phyloP scores from a whole-genome alignment of 2,329 filamentous ascomycete genomes.

The Dactylellina haptotyla region DNA sequence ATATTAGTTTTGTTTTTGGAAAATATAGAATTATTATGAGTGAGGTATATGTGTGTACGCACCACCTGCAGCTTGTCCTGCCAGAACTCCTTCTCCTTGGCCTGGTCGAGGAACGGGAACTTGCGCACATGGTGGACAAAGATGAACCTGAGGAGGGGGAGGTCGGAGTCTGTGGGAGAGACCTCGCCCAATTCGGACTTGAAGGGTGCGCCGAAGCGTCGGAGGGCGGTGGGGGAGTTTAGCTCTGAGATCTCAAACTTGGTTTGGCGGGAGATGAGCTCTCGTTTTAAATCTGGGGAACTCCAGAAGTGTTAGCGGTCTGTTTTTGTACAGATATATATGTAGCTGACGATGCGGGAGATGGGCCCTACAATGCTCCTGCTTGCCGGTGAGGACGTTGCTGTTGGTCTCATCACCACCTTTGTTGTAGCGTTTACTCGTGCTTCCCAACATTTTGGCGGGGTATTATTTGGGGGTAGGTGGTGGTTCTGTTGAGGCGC shows the following conservation, averaged over 20 bases:
- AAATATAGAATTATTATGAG: constrained; percentile 11
- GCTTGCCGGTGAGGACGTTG: constrained; percentile 84
- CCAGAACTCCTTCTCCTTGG: constrained; percentile 99
- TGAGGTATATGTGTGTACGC: constrained; percentile 53
- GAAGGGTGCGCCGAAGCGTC: constrained; percentile 95
- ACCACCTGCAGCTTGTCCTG: constrained; percentile 96
- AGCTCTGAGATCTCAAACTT: constrained; percentile 90
- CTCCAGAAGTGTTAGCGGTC: constrained; percentile 8
- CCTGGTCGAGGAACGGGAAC: constrained; percentile 96
- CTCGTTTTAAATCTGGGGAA: constrained; percentile 84
- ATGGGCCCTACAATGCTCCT: constrained; percentile 86
- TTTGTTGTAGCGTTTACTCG: constrained; percentile 46
- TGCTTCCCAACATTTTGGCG: constrained; percentile 26
- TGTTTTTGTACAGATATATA: constrained; percentile 37
- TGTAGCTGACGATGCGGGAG: neutral
- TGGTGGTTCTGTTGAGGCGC: constrained; percentile 9
- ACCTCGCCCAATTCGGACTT: constrained; percentile 92
- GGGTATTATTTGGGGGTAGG: neutral
- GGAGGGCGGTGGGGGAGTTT: constrained; percentile 91
- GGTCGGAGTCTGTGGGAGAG: constrained; percentile 88
- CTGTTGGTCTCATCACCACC: constrained; percentile 59
- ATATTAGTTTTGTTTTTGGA: constrained; percentile 19
- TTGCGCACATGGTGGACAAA: constrained; percentile 98
- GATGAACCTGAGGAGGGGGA: constrained; percentile 93
- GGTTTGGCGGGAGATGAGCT: constrained; percentile 90